phyloP scores from a whole-genome alignment of 164 flowering plant genomes.

The Santalum album region DNA sequence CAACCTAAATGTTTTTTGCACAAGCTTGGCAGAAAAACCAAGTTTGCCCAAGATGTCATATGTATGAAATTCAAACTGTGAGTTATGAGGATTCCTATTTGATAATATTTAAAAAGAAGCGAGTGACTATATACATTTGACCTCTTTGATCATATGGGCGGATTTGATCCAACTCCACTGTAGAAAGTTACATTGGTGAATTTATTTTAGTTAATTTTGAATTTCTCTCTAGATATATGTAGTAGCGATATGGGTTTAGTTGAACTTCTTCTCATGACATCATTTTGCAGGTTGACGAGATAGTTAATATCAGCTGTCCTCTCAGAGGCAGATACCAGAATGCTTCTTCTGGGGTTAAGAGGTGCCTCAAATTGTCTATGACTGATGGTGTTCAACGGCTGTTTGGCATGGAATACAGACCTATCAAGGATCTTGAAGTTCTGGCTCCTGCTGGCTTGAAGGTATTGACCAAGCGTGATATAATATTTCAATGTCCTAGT shows the following conservation, averaged over 20 bases:
- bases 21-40: too few species aligned
- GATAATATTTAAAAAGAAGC: too few species aligned
- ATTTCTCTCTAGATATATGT: too few species aligned
- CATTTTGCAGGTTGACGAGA: conserved; percentile 73
- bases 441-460: conserved; percentile 78
- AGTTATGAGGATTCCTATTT: too few species aligned
- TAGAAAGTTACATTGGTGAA: background rate
- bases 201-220: background rate
- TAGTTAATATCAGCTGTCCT: conserved; percentile 66
- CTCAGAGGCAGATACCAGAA: conserved; percentile 68
- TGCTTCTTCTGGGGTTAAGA: conserved; percentile 54
- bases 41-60: too few species aligned
- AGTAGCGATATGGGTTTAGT: background rate
- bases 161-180: too few species aligned
- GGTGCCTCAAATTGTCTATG: conserved; percentile 89
- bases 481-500: too few species aligned
- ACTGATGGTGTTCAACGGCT: conserved; percentile 92
- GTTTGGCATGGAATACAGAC: conserved; percentile 89
- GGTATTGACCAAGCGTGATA: conserved; percentile 31
- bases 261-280: background rate
- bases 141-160: too few species aligned
- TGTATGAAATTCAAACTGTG: too few species aligned
- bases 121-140: too few species aligned
- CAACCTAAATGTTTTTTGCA: too few species aligned
- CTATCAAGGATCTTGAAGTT: conserved; percentile 72